Percentiles rank a stretch among this genome's conserved stretches.
Conservation (phyloP, 2,329 filamentous ascomycete species). For the Rasamsonia emersonii region DNA sequence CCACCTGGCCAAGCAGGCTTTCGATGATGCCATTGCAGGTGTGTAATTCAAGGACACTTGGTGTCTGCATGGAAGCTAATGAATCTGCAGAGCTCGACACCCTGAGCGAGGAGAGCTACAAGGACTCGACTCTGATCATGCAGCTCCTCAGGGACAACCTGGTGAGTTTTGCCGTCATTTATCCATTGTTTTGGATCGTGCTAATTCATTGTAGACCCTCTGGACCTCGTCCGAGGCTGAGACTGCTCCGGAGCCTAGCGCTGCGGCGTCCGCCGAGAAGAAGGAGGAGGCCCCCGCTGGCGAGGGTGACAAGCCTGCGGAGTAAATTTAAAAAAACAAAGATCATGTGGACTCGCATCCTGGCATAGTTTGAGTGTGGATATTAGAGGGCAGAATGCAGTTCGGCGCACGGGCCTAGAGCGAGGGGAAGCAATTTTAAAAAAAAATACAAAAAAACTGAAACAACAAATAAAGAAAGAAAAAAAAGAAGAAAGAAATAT, state of each 20-base stretch:
- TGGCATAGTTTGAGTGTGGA: constrained; percentile 11
- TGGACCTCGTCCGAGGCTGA: constrained; percentile 99
- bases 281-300: constrained; percentile 34
- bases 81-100: constrained; percentile 72
- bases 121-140: constrained; percentile 98
- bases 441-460: neutral
- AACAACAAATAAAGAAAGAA: neutral
- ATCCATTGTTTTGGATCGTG: neutral
- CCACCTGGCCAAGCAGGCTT: constrained; percentile 93
- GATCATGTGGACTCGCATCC: constrained; percentile 13
- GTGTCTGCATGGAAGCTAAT: constrained; percentile 17
- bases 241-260: constrained; percentile 52
- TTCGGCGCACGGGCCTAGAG: constrained; percentile 6
- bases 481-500: constrained; percentile 3
- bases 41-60: constrained; percentile 21
- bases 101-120: constrained; percentile 97
- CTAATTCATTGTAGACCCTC: constrained; percentile 61
- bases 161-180: constrained; percentile 47
- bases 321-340: constrained; percentile 31
- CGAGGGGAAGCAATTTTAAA: constrained; percentile 1
- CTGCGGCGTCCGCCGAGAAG: constrained; percentile 27
- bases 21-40: constrained; percentile 92
- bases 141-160: constrained; percentile 96
- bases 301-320: constrained; percentile 36
- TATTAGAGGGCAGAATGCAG: constrained; percentile 8